Base-by-base conservation (phyloP, 345 rosid genomes). In the Camelina laxa region DNA sequence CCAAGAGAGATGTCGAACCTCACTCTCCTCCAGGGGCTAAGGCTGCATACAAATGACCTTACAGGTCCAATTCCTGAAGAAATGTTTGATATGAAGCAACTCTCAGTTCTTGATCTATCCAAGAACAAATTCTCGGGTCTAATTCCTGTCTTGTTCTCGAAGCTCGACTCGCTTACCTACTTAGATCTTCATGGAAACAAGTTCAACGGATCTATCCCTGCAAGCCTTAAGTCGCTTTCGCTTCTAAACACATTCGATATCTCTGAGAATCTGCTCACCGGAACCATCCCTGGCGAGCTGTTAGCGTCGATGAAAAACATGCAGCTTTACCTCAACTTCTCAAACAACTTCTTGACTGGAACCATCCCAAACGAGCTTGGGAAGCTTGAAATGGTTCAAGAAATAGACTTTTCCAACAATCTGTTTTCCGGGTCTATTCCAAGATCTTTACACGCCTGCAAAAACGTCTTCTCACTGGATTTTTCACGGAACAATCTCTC, bases 351-450 rank as follows among this genome's bases (percentile, higher is more conserved):
- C 36, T 64, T 93, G 57, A 68, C 77, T 4, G 98, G 97, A 69
- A 39, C 60, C 54, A 83, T 89, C 31, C 93, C 98, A 7, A 69
- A 21, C 17, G 93, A 89, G 84, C 83, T 93, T n/a, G 98, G 98
- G 30, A 80, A 11, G 81, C 60, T 90, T 75, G 82, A 83, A 75
- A 88, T 81, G 83, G 85, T 86, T 61, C 93, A 93, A 80, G 85
- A 78, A 67, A 91, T 93, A 70, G 96, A 93, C 79, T 73, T 93
- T 64, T 91, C 97, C 6, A 82, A 83, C 78, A 93, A 91, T 75
- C 77, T 82, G 35, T 79, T 91, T 13, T 84, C 89, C 16, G 98
- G 98, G 63, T 55, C 53, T 65, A 86, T 91, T 77, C 93, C 97
- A 67, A 67, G 60, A 47, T 66, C 84, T 58, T 76, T 91, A 38